Base-by-base conservation (phyloP, 169 alveolate species). In the Sarcocystis neurona region DNA sequence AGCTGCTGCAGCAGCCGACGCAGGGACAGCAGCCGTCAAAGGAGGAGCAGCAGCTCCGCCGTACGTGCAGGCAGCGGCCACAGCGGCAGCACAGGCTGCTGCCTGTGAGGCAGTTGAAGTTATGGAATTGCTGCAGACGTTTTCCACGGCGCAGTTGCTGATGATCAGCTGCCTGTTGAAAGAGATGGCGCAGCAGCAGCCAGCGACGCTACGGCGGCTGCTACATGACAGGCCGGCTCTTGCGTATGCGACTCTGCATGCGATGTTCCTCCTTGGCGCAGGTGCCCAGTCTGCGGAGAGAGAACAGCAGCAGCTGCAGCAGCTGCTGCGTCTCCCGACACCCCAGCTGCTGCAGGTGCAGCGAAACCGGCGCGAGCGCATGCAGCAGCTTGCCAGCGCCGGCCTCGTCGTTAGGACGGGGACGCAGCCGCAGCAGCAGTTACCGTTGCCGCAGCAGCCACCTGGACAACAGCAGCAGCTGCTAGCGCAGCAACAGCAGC, bases 121-220 rank as follows among this genome's bases (percentile, higher is more conserved):
- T 39, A 72, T 72, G 82, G 89, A 82, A 63, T 44, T 82, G 39
- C 47, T 82, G 63, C 79, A 60, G 89, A 53, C 79, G 18, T 68
- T 82, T 23, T 82, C 89, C 60, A 82, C 89, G 53, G 20, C 80
- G 66, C 89, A 82, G 79, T 56, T 82, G 41, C 43, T 82, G 44
- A 37, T 2, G 66, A 46, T 82, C 43, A 78, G 56, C 20, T n/a
- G 50, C 47, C 48, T 41, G 1, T 4, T 82, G 79, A 66, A 82
- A 63, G 37, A 37, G 50, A 60, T 82, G 79, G 72, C 72, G 79
- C 50, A 58, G 30, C 74, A 82, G 44, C 43, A 39, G 27, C 63
- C 89, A 5, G 37, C 30, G 10, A 63, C 66, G 46, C 60, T 78
- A 27, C 89, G 89, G 60, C 89, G 79, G 44, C 44, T 82, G 63